Percentiles rank a stretch among this genome's conserved stretches.
phyloP scores from a whole-genome alignment of 371 early-diverging fungal genomes.

The Mortierella sp. region DNA sequence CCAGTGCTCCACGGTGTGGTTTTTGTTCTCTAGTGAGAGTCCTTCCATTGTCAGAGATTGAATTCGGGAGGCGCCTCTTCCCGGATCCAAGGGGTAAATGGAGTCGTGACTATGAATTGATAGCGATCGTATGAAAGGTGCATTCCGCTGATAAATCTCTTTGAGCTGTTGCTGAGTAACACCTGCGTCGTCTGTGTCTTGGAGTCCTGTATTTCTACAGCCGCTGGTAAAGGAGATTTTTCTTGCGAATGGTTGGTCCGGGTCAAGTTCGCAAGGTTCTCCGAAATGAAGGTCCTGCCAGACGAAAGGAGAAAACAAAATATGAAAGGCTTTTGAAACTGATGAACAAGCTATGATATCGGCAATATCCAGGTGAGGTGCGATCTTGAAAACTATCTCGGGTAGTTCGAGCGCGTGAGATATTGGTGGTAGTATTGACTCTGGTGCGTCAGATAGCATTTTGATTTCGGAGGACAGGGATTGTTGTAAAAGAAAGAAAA shows the following conservation, averaged over 20 bases:
- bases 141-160: neutral
- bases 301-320: neutral
- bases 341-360: constrained; percentile 3
- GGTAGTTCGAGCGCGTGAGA: neutral
- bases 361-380: neutral
- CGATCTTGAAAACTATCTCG: neutral
- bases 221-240: neutral
- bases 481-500: too few relatives aligned
- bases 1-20: neutral
- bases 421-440: neutral
- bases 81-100: neutral
- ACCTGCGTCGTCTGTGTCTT: neutral
- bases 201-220: neutral
- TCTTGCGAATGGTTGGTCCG: neutral
- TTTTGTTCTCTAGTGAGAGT: neutral
- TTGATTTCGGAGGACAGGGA: too few relatives aligned
- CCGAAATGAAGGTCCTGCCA: constrained; percentile 11
- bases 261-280: neutral
- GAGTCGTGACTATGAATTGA: constrained; percentile 1
- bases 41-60: neutral
- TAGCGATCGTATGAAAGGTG: neutral
- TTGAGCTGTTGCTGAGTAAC: neutral
- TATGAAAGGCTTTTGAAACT: neutral
- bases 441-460: too few relatives aligned
- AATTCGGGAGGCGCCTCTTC: neutral